These are phyloP conservation scores for Allium cepa DNA, from an alignment of 106 monocot species.

Conservation along the genomic window DNA sequence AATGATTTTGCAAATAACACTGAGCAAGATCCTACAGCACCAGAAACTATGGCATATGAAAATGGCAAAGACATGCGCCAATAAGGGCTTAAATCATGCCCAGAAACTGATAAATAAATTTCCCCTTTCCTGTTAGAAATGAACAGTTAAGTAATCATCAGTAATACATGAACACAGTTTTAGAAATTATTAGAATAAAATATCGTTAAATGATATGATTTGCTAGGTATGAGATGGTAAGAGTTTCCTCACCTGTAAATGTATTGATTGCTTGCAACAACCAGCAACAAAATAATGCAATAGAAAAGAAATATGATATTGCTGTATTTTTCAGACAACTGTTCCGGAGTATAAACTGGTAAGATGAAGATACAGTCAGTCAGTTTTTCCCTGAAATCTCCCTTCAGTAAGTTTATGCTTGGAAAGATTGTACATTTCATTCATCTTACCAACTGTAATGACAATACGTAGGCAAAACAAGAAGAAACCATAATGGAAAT, in stretches of 20 bases:
- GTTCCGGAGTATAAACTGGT: constrained; percentile 87
- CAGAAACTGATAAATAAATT: constrained; percentile 34
- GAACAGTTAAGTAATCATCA: background rate
- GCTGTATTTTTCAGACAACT: constrained; percentile 71
- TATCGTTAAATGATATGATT: background rate
- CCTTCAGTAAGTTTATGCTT: background rate
- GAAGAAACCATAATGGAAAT: too few species aligned
- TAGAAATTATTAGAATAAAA: background rate
- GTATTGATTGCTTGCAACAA: constrained; percentile 70
- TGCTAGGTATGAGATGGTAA: background rate
- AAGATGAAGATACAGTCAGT: constrained; percentile 11
- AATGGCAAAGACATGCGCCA: constrained; percentile 84
- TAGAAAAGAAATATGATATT: constrained; percentile 87
- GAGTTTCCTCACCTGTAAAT: constrained; percentile 62
- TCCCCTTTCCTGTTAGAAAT: constrained; percentile 56
- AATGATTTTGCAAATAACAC: constrained; percentile 97
- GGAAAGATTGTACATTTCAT: too few species aligned
- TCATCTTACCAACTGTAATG: background rate
- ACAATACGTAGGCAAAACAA: background rate
- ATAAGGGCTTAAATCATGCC: constrained; percentile 41
- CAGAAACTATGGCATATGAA: constrained; percentile 91
- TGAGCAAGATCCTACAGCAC: constrained; percentile 94
- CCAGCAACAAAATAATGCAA: constrained; percentile 59
- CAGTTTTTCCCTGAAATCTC: background rate
- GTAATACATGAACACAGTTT: background rate